These are phyloP conservation scores for Ophiosphaerella korrae DNA, from an alignment of 2,329 filamentous ascomycete genomes.

Conservation along the genomic window DNA sequence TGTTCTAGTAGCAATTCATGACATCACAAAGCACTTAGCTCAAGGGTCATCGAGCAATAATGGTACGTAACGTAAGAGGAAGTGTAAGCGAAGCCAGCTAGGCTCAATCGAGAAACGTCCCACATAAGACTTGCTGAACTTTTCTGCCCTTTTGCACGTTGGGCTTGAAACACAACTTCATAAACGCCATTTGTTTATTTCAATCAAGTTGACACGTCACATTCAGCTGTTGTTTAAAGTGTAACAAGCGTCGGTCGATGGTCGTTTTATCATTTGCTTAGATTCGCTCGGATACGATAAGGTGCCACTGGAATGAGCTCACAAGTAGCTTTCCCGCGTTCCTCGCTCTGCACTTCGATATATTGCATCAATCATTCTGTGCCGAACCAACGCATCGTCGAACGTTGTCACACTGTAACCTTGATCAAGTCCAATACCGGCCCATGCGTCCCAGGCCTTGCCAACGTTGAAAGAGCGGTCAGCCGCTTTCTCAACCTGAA, in stretches of 20 bases:
- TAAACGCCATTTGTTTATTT: no score
- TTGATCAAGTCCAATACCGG: slow-evolving; percentile 37
- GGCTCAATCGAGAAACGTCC: background rate
- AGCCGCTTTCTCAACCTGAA: slow-evolving; percentile 58
- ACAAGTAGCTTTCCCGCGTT: slow-evolving; percentile 37
- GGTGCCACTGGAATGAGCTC: no score
- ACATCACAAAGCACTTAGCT: slow-evolving; percentile 22
- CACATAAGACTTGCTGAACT: no score
- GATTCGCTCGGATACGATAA: no score
- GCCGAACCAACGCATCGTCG: slow-evolving; percentile 41
- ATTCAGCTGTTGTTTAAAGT: no score
- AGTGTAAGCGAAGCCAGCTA: background rate
- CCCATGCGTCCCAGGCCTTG: slow-evolving; percentile 62
- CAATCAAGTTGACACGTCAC: no score
- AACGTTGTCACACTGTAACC: slow-evolving; percentile 36
- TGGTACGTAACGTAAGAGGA: slow-evolving; percentile 25
- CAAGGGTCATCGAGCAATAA: slow-evolving; percentile 5
- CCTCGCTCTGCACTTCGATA: slow-evolving; percentile 40
- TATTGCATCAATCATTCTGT: slow-evolving; percentile 46
- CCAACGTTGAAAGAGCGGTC: slow-evolving; percentile 59
- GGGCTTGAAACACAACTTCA: no score
- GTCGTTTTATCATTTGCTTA: no score
- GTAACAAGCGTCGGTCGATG: no score
- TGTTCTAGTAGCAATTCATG: slow-evolving; percentile 1
- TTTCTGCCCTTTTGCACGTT: no score